Evolutionary conservation across 164 flowering plant species (phyloP).

Genomic region (Stephania yunnanensis): DNA sequence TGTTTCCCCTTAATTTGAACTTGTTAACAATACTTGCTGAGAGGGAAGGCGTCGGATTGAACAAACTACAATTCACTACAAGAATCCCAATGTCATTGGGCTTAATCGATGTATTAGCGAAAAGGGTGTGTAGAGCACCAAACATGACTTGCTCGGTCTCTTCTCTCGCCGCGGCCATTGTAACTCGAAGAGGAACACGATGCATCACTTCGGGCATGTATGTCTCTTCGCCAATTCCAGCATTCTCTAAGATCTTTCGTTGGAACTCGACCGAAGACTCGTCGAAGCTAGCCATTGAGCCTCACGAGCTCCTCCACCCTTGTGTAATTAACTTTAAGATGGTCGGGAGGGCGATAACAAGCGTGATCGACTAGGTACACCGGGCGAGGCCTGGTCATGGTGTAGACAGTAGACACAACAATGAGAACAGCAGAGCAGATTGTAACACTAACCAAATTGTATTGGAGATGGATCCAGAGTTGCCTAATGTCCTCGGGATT

Average conservation of each 20-base stretch:
- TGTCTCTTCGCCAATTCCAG: constrained; percentile 37
- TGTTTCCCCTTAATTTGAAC: constrained; percentile 61
- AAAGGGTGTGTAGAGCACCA: constrained; percentile 59
- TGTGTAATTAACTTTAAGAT: constrained; percentile 20
- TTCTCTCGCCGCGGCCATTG: constrained; percentile 29
- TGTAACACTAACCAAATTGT: constrained; percentile 50
- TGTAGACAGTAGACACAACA: constrained; percentile 47
- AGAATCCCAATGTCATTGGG: constrained; percentile 72
- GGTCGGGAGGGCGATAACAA: constrained; percentile 44
- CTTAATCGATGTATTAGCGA: constrained; percentile 40
- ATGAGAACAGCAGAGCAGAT: constrained; percentile 40
- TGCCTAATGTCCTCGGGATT: constrained; percentile 43
- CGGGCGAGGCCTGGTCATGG: constrained; percentile 55
- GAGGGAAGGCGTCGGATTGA: constrained; percentile 73
- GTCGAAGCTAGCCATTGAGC: constrained; percentile 24
- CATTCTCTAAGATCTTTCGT: constrained; percentile 29
- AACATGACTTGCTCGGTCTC: constrained; percentile 58
- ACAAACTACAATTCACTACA: constrained; percentile 74
- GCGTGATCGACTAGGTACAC: constrained; percentile 59
- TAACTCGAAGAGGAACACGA: constrained; percentile 17
- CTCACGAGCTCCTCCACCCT: constrained; percentile 28
- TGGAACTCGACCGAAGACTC: constrained; percentile 31
- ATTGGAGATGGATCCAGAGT: constrained; percentile 56
- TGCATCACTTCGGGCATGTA: constrained; percentile 29
- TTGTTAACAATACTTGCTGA: constrained; percentile 76